Evolutionary conservation across 1,284 basidiomycete species (phyloP).

Genomic region (Thecaphora thlaspeos): DNA sequence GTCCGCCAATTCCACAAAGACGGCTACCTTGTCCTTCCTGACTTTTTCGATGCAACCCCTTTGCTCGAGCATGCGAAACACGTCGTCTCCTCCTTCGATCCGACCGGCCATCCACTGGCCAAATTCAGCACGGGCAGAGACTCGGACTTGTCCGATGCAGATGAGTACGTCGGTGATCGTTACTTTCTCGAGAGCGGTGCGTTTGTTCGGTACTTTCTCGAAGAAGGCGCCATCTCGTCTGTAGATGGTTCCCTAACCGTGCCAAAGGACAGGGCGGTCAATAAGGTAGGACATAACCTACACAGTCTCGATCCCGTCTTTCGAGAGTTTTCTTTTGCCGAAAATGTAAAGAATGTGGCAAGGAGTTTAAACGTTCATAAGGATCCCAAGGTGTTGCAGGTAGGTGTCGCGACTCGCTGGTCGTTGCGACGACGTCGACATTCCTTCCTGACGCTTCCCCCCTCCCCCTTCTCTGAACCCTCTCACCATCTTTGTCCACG

Average conservation of each 20-base stretch:
- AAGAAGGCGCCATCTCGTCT: conserved; percentile 68
- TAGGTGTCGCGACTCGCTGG: no score
- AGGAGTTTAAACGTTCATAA: conserved; percentile 27
- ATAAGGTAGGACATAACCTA: conserved; percentile 61
- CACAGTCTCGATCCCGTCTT: conserved; percentile 82
- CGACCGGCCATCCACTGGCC: conserved; percentile 82
- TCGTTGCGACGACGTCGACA: no score
- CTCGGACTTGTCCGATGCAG: conserved; percentile 70
- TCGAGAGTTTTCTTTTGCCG: conserved; percentile 32
- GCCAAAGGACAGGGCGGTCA: conserved; percentile 26
- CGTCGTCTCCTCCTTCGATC: conserved; percentile 72
- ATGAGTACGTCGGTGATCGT: conserved; percentile 68
- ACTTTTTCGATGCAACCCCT: conserved; percentile 70
- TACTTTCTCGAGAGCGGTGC: conserved; percentile 90
- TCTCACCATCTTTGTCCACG: no score
- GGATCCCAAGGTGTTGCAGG: conserved; percentile 71
- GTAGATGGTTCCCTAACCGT: conserved; percentile 34
- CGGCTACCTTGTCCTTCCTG: conserved; percentile 74
- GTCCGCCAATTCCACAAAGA: conserved; percentile 41
- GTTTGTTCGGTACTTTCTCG: conserved; percentile 75
- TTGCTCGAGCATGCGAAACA: conserved; percentile 69
- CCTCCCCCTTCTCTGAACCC: no score
- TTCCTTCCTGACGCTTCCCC: no score
- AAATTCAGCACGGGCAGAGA: conserved; percentile 75
- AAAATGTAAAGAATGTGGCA: conserved; percentile 27